These are phyloP conservation scores for Corniculantispora saksenae DNA, from an alignment of 2,329 filamentous ascomycete genomes.

Conservation along the genomic window DNA sequence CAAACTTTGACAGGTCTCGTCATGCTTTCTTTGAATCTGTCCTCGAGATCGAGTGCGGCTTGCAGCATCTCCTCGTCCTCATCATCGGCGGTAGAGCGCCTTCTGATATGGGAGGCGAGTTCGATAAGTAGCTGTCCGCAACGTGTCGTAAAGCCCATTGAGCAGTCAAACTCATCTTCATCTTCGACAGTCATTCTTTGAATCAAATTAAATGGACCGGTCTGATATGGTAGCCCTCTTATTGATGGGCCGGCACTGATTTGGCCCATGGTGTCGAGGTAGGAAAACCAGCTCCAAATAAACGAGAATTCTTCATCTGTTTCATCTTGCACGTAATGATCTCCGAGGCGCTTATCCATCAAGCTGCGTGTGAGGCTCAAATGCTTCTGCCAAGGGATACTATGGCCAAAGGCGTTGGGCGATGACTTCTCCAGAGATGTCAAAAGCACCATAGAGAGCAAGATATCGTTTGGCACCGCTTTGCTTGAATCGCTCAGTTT, in stretches of 20 bases:
- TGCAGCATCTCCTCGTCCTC: slow-evolving; percentile 32
- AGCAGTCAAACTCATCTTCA: slow-evolving; percentile 73
- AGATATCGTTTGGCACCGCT: slow-evolving; percentile 69
- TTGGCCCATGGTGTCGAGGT: slow-evolving; percentile 77
- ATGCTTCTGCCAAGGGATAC: slow-evolving; percentile 79
- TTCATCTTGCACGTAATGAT: slow-evolving; percentile 40
- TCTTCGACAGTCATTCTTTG: slow-evolving; percentile 9
- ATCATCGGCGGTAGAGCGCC: neutral
- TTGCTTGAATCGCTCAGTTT: slow-evolving; percentile 63
- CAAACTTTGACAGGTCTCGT: slow-evolving; percentile 42
- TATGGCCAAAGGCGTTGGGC: slow-evolving; percentile 77
- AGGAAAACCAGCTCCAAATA: slow-evolving; percentile 79
- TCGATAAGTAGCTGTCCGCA: slow-evolving; percentile 73
- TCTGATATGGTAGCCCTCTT: neutral
- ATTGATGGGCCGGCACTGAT: slow-evolving; percentile 57
- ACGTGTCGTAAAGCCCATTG: slow-evolving; percentile 61
- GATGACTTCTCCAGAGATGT: slow-evolving; percentile 82
- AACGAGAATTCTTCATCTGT: slow-evolving; percentile 68
- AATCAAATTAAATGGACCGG: slow-evolving; percentile 4
- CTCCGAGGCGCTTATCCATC: slow-evolving; percentile 61
- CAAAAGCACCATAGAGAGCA: slow-evolving; percentile 84
- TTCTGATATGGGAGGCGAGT: slow-evolving; percentile 2
- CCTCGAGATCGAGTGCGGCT: slow-evolving; percentile 58
- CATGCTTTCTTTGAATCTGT: slow-evolving; percentile 61
- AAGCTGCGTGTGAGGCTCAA: slow-evolving; percentile 74